Conservation (phyloP, 306 rosid species). For the Erythrophleum fordii region DNA sequence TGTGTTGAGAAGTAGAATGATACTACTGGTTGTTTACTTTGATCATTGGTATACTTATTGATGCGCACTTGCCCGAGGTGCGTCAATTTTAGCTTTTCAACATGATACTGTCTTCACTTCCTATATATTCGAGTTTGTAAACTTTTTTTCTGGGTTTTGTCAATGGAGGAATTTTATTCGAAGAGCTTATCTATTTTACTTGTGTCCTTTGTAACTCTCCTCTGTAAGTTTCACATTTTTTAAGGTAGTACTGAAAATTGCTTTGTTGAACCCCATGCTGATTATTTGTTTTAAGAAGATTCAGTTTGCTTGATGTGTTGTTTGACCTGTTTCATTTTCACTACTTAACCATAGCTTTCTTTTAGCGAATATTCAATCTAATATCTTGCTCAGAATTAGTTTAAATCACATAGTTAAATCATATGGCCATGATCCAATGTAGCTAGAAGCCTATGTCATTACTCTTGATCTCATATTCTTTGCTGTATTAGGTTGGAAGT, state of each 20-base stretch:
- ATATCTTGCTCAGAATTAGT: neutral
- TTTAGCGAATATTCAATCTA: neutral
- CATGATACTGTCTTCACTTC: no score
- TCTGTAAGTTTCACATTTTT: neutral
- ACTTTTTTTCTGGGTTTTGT: neutral
- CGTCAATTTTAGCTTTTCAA: no score
- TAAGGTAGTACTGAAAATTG: neutral
- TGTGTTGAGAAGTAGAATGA: no score
- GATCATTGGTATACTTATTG: no score
- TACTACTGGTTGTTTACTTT: no score
- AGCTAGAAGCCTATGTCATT: neutral
- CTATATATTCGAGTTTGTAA: no score
- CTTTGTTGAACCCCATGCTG: neutral
- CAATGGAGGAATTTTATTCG: neutral
- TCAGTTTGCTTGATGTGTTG: neutral
- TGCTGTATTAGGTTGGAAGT: constrained; percentile 72
- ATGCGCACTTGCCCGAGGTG: no score
- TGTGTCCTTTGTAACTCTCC: neutral
- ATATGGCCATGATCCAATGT: neutral
- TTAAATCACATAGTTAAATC: no score
- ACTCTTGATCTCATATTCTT: constrained; percentile 11
- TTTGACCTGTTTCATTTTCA: neutral
- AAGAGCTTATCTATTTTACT: neutral
- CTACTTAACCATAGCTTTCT: neutral
- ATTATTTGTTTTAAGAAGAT: neutral